Conservation (phyloP, 768 basidiomycete genomes). For the Tulasnella calospora region DNA sequence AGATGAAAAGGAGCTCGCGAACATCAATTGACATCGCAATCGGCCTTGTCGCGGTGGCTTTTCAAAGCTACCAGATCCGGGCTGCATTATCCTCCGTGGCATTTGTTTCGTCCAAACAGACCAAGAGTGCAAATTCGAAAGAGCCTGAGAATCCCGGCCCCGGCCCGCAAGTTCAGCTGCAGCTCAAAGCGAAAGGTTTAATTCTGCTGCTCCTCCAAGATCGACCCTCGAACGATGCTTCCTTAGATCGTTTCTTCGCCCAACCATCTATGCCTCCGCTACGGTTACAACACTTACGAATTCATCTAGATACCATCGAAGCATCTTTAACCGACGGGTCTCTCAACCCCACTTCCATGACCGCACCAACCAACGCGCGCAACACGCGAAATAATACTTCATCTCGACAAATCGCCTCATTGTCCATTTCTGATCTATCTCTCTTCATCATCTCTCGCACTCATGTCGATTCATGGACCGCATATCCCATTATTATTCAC, state of each 20-base stretch:
- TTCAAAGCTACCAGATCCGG: background rate
- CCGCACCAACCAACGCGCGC: background rate
- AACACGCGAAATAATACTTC: background rate
- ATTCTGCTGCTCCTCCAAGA: conserved; percentile 7
- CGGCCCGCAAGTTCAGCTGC: background rate
- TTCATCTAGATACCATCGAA: conserved; percentile 12
- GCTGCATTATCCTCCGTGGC: background rate
- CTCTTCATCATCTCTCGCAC: background rate
- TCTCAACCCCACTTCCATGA: background rate
- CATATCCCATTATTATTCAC: conserved; percentile 66
- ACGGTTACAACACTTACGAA: background rate
- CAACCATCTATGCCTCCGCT: conserved; percentile 3
- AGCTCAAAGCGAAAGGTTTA: conserved; percentile 1
- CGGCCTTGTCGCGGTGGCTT: background rate
- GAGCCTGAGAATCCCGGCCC: background rate
- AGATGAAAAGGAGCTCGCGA: conserved; percentile 5
- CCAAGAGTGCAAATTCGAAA: background rate
- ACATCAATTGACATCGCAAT: background rate
- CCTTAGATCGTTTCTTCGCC: background rate
- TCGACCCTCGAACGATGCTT: background rate
- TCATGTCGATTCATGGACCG: conserved; percentile 23
- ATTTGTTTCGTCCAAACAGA: conserved; percentile 1
- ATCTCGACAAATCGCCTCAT: conserved; percentile 1
- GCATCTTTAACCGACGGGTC: background rate
- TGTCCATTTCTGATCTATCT: conserved; percentile 10